phyloP scores from a whole-genome alignment of 2,329 filamentous ascomycete species.

The Davidsoniella eucalypti region DNA sequence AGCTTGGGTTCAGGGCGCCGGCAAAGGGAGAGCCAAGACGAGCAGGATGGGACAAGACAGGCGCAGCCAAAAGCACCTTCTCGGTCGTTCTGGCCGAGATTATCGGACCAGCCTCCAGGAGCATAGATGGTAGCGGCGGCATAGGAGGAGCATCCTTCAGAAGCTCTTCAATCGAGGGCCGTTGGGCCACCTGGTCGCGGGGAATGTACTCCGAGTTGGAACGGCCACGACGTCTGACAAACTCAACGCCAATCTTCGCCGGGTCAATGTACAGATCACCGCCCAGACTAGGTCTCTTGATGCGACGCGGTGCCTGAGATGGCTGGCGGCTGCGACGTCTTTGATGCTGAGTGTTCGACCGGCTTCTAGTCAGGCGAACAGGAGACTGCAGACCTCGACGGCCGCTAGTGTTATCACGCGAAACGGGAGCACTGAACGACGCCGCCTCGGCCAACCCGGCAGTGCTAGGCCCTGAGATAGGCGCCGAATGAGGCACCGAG shows the following conservation, averaged over 20 bases:
- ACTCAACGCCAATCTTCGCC: slow-evolving; percentile 16
- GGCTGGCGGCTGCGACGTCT: slow-evolving; percentile 24
- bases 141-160: slow-evolving; percentile 17
- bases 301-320: slow-evolving; percentile 29
- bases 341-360: slow-evolving; percentile 38
- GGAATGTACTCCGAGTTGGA: slow-evolving; percentile 11
- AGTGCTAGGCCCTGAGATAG: not conserved
- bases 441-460: slow-evolving; percentile 1
- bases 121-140: slow-evolving; percentile 6
- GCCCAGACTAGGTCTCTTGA: slow-evolving; percentile 37
- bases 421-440: slow-evolving; percentile 4
- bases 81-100: slow-evolving; percentile 9
- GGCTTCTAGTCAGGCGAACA: slow-evolving; percentile 32
- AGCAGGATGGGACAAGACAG: slow-evolving; percentile 21
- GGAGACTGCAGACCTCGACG: slow-evolving; percentile 37
- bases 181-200: slow-evolving; percentile 24
- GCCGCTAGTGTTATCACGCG: slow-evolving; percentile 30
- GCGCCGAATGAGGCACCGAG: slow-evolving; percentile 14
- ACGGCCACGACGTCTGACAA: slow-evolving; percentile 7
- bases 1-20: slow-evolving; percentile 28
- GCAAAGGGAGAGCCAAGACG: slow-evolving; percentile 45
- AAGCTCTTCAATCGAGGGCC: slow-evolving; percentile 26
- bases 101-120: not conserved
- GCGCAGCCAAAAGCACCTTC: slow-evolving; percentile 9
- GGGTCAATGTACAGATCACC: slow-evolving; percentile 38